These are phyloP conservation scores for Schizochytrium sp. DNA, from an alignment of 108 stramenopile genomes.

Conservation along the genomic window DNA sequence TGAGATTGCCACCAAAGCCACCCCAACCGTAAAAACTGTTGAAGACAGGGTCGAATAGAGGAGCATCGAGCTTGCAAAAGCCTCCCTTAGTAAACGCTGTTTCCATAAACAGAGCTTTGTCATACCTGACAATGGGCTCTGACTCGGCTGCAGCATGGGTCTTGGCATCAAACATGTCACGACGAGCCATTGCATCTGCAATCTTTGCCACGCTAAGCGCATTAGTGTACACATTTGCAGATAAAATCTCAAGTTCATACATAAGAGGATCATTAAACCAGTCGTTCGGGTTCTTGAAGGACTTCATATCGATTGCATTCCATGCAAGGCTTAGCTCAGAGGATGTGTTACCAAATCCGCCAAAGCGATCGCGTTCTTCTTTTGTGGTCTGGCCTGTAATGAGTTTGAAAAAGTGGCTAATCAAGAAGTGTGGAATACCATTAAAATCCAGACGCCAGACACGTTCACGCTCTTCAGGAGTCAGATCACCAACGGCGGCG, in stretches of 20 bases:
- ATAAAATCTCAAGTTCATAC: background rate
- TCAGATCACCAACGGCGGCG: too few species aligned
- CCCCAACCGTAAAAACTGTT: background rate
- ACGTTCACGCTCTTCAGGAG: too few species aligned
- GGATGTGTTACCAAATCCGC: too few species aligned
- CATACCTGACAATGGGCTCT: background rate
- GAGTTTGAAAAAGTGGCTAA: too few species aligned
- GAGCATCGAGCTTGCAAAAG: conserved; percentile 3
- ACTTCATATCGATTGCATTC: background rate
- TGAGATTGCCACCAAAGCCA: background rate
- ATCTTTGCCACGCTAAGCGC: background rate
- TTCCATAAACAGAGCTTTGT: background rate
- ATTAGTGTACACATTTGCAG: background rate
- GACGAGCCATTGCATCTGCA: background rate
- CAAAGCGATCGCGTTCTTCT: too few species aligned
- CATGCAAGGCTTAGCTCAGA: background rate
- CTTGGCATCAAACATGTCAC: background rate
- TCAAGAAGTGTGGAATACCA: too few species aligned
- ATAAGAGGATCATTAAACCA: background rate
- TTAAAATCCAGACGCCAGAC: too few species aligned
- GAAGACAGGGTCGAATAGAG: background rate
- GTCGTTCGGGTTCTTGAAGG: background rate
- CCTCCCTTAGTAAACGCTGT: conserved; percentile 6
- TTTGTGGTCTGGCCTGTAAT: too few species aligned
- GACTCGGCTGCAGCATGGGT: background rate